Base-by-base conservation (phyloP, 192 early-diverging fungal genomes). In the Mortierella claussenii region DNA sequence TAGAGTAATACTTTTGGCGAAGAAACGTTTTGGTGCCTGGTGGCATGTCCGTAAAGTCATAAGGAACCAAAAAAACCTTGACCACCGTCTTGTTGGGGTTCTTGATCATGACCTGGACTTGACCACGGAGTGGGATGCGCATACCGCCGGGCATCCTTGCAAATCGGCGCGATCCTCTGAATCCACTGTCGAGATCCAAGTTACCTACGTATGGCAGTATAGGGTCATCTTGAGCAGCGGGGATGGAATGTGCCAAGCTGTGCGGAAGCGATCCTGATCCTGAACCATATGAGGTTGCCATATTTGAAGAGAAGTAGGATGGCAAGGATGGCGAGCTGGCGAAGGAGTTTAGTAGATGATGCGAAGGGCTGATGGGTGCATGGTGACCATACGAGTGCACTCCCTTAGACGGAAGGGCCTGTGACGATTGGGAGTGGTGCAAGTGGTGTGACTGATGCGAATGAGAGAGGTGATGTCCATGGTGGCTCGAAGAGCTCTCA, bases 101-200 rank as follows among this genome's bases (percentile, higher is more conserved):
- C 65, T 93, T 92, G 65, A 95, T 92, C 44, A 93, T 83, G 47
- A 95, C 87, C 57, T 93, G 92, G 13, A 95, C 60, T 56, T 93
- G 93, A 6, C 93, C 93, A 55, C 87, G 82, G 1, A 78, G 65
- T 21, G 93, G 93, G 5, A 95, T 58, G 24, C 92, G 68, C 79
- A 91, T 93, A 0, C 89, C 89, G 18, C 73, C 85, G 10, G 69
- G 69, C 50, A 79, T 69, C 21, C 59, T 60, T 47, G 79, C 75
- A 23, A 73, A 83, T 8, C 71, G 62, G 11, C 71, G 70, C 9
- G 73, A 68, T 3, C 78, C 85, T 32, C 61, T 65, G 2, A 85
- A 56, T 13, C 83, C 71, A 53, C 67, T 83, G 60, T 86, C 85
- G 17, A 90, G 59, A 65, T 93, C 89, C 11, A 95, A 65, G 36